Evolutionary conservation across 768 basidiomycete genomes (phyloP), one percentile per base, ranked within the genome.

Genomic region (Pleurotus eryngii): DNA sequence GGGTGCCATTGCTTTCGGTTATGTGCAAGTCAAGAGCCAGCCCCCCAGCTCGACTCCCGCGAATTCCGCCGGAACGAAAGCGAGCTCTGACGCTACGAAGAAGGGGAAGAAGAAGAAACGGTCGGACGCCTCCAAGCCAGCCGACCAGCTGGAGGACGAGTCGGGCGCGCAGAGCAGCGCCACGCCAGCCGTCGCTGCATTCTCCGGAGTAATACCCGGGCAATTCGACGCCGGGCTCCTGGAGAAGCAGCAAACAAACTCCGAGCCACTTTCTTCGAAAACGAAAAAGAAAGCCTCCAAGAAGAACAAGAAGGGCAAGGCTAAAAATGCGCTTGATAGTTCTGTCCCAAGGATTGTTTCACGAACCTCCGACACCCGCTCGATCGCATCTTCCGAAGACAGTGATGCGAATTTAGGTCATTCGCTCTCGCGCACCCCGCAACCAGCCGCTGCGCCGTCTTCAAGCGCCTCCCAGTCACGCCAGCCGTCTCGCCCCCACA

Each of bases 221-320:
- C 71, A 70, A 42, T 79, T 83, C 63, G 76, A 78, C 47, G 47
- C 63, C 4, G 39, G 51, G 15, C 17, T 12, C n/a, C 20, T 39
- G 30, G 49, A 38, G 24, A 60, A 55, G 58, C 55, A 54, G 17
- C 50, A 47, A 17, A 51, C 61, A 12, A 39, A 38, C 12, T 39
- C 51, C 26, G 58, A 57, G 22, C 39, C 47, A 15, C 39, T 56
- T 15, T 24, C 35, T 26, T 27, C 61, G 4, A 66, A 67, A 49
- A 38, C 61, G 47, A 74, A 74, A 63, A 72, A 73, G 61, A 54
- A 66, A 20, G 76, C 75, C 68, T 35, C 30, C 30, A 77, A 77
- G 70, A 78, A 77, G 69, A 81, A 78, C 68, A 77, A 76, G 69
- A 81, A 78, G 68, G 74, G 70, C 61, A 80, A 78, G 70, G 63